These are phyloP conservation scores for Magnaporthales sp. DNA, from an alignment of 2,329 filamentous ascomycete species.

Conservation along the genomic window DNA sequence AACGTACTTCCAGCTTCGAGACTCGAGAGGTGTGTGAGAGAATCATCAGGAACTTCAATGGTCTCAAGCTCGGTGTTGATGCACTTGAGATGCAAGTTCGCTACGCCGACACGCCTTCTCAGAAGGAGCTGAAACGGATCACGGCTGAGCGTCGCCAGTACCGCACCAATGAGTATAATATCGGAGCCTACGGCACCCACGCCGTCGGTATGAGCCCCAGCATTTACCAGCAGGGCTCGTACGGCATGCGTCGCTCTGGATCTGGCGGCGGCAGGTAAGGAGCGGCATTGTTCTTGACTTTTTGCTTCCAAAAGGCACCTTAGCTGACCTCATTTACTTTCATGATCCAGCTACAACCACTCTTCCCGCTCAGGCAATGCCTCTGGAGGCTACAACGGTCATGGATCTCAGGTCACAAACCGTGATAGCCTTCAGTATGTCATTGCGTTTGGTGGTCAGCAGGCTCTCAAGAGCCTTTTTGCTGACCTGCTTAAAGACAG, in stretches of 20 bases:
- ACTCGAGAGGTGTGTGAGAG: conserved; percentile 81
- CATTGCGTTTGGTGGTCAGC: not conserved
- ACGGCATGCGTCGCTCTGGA: conserved; percentile 22
- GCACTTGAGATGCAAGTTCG: conserved; percentile 84
- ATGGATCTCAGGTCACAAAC: conserved; percentile 1
- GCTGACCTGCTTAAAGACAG: conserved; percentile 22
- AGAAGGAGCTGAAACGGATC: conserved; percentile 94
- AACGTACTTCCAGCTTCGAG: conserved; percentile 60
- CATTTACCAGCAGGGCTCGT: conserved; percentile 30
- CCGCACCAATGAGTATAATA: conserved; percentile 91
- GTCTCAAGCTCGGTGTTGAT: conserved; percentile 66
- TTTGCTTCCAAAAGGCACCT: not conserved
- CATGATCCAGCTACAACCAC: not conserved
- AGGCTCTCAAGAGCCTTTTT: conserved; percentile 5
- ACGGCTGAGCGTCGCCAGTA: conserved; percentile 93
- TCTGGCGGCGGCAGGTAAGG: conserved; percentile 3
- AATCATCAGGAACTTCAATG: conserved; percentile 81
- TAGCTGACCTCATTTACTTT: not conserved
- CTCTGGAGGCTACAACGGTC: not conserved
- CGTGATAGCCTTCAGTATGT: conserved; percentile 3
- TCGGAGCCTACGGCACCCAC: conserved; percentile 57
- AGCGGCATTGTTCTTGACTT: not conserved
- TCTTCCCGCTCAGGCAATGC: conserved; percentile 2
- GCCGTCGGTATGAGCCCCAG: conserved; percentile 47
- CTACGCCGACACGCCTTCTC: conserved; percentile 91